Evolutionary conservation across 352 stramenopile species (phyloP).

Genomic region (Aphanomyces cochlioides): DNA sequence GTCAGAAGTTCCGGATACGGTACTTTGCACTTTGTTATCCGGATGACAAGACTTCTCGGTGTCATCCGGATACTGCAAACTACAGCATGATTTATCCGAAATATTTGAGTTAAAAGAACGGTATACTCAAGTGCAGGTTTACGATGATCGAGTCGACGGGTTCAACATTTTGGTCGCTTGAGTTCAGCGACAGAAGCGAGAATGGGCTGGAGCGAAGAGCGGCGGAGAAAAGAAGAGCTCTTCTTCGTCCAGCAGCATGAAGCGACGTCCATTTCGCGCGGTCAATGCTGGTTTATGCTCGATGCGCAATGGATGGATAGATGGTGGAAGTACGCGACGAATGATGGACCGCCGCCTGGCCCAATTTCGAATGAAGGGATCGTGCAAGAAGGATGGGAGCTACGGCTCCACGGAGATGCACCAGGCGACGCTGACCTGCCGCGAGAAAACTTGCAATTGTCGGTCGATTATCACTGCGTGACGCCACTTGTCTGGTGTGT

Average conservation of each 20-base stretch:
- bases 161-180: slow-evolving; percentile 6
- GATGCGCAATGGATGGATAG: slow-evolving; percentile 56
- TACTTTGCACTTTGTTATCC: not conserved
- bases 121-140: slow-evolving; percentile 20
- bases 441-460: slow-evolving; percentile 40
- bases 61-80: no score
- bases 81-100: no score
- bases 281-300: slow-evolving; percentile 68
- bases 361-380: slow-evolving; percentile 54
- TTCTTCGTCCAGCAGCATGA: slow-evolving; percentile 53
- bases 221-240: slow-evolving; percentile 51
- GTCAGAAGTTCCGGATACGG: no score
- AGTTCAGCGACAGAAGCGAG: no score
- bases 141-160: no score
- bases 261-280: slow-evolving; percentile 42
- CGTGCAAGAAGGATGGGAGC: slow-evolving; percentile 47
- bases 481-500: slow-evolving; percentile 67
- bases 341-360: slow-evolving; percentile 43
- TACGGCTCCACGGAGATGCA: slow-evolving; percentile 31
- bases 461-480: slow-evolving; percentile 59
- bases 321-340: slow-evolving; percentile 53
- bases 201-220: not conserved
- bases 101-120: not conserved
- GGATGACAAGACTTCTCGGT: not conserved
- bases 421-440: slow-evolving; percentile 41